A percentile compares a stretch with the other conserved stretches of the same genome.
Evolutionary conservation across 305 asterid species (phyloP).

Genomic region (Fraxinus xanthoxyloides): DNA sequence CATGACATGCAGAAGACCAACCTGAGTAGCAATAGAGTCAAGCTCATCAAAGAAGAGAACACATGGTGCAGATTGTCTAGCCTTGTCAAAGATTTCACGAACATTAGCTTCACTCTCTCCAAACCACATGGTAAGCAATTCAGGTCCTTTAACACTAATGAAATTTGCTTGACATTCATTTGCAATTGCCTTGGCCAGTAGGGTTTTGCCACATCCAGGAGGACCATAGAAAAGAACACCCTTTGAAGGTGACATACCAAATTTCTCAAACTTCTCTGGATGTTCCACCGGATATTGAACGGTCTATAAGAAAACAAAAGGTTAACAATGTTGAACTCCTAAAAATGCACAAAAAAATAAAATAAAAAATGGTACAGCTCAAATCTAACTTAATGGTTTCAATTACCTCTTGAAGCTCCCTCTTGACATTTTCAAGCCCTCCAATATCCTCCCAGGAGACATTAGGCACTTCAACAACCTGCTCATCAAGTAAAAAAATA

Average conservation of each 20-base stretch:
- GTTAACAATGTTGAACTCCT: neutral
- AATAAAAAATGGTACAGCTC: neutral
- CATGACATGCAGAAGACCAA: neutral
- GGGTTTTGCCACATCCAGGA: constrained; percentile 24
- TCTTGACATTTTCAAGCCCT: constrained; percentile 61
- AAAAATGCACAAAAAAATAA: neutral
- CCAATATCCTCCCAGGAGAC: constrained; percentile 64
- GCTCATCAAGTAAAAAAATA: constrained; percentile 14
- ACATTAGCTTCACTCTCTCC: constrained; percentile 26
- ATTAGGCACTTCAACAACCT: constrained; percentile 69
- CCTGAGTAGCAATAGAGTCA: constrained; percentile 17
- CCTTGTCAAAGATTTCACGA: constrained; percentile 24
- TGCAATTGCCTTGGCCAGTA: constrained; percentile 23
- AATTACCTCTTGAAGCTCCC: constrained; percentile 69
- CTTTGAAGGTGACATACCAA: constrained; percentile 22
- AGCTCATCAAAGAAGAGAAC: constrained; percentile 27
- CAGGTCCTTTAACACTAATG: constrained; percentile 22
- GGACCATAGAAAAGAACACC: constrained; percentile 16
- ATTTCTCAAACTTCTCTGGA: constrained; percentile 50
- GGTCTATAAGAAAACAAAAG: constrained; percentile 34
- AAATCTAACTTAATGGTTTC: constrained; percentile 8
- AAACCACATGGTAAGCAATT: constrained; percentile 25
- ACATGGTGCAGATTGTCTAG: constrained; percentile 26
- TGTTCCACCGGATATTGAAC: constrained; percentile 61
- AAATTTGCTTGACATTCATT: constrained; percentile 26